Percentiles rank a stretch among this genome's conserved stretches.
Conservation (phyloP, 306 rosid species). For the Chamaecrista fasciculata region DNA sequence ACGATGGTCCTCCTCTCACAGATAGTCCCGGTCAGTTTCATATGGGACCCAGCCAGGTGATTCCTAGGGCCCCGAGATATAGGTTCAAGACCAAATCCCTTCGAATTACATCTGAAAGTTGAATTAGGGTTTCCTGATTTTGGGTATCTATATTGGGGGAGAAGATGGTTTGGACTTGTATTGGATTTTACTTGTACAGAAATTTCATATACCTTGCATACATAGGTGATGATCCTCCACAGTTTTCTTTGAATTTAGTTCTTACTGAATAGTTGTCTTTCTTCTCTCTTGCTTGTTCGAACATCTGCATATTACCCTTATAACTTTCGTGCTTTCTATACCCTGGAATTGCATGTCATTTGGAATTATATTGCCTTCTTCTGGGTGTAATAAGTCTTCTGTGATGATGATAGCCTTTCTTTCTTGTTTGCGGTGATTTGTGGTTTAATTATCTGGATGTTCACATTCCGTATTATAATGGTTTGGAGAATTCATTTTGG, state of each 20-base stretch:
- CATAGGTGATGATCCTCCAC: background rate
- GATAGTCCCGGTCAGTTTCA: constrained; percentile 69
- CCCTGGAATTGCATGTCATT: background rate
- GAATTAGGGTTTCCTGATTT: background rate
- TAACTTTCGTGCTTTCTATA: background rate
- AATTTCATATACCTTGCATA: background rate
- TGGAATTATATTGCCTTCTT: background rate
- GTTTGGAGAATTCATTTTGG: background rate
- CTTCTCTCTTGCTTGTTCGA: background rate
- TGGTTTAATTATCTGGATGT: background rate
- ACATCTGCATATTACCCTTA: background rate
- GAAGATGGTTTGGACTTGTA: background rate
- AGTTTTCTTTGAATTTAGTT: background rate
- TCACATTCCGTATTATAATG: background rate
- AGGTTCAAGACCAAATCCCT: constrained; percentile 82
- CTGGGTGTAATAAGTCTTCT: background rate
- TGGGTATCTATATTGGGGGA: background rate
- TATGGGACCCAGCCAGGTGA: constrained; percentile 92
- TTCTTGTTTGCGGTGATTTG: background rate
- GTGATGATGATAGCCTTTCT: background rate
- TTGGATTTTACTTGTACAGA: background rate
- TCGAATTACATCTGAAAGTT: constrained; percentile 43
- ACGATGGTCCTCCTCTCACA: constrained; percentile 81
- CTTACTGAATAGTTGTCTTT: background rate
- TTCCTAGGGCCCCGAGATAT: constrained; percentile 74